Evolutionary conservation across 1,139 yeast species (phyloP), one percentile per base, ranked within the genome.

Genomic region (Blastobotrys apis): DNA sequence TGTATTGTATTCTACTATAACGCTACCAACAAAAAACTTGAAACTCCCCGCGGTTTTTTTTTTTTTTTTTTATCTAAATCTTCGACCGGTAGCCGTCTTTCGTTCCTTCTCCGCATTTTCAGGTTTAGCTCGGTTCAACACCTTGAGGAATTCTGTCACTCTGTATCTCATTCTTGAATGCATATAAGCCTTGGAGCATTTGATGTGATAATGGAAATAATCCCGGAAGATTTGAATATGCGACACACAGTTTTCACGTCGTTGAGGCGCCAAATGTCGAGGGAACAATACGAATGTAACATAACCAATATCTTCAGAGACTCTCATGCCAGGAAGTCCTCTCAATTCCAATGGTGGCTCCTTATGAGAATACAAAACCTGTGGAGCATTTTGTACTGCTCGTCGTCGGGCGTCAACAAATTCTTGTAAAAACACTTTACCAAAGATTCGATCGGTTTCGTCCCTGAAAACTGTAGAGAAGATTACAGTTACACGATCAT

Each of bases 151-250:
- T 60, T 94, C 94, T 56, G 84, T 81, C 33, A 92, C 97, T 58
- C 98, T 78, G 68, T 74, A 86, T 68, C 99, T 80, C 98, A 92
- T 92, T 74, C 99, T 81, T 47, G 96, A 87, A 68, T 92, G 99
- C 84, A 92, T 82, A 71, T 86, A 94, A 33, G 98, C 97, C 74
- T 92, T 92, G 51, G 96, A 88, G 66, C 97, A 90, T 69, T 92
- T 92, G 71, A 92, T 92, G 65, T 92, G 99, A 69, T 90, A 92
- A 66, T 92, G 98, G 83, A 92, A 90, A 68, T 90, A 92, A 64
- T 88, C 94, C 68, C 99, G 77, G 71, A 92, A 94, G 52, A 86
- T 74, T 63, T 88, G 90, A 59, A 92, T 84, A 65, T 86, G 95
- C 33, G 94, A 80, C 55, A 87, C 86, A 59, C 94, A 81, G 62